phyloP scores from a whole-genome alignment of 192 early-diverging fungal genomes.

The Rhizoclosmatium globosum region DNA sequence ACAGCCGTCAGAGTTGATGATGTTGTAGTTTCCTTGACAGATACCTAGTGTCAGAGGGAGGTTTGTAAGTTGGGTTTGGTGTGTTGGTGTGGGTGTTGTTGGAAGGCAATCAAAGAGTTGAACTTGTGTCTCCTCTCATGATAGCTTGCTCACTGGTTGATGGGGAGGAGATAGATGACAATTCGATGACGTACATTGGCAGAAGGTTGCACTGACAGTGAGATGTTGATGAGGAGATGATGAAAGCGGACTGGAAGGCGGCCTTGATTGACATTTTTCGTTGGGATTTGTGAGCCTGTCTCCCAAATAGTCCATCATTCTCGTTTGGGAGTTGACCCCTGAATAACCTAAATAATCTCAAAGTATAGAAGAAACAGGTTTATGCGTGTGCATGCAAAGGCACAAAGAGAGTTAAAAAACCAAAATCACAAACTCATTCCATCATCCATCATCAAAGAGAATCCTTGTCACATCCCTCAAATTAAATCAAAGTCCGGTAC shows the following conservation, averaged over 20 bases:
- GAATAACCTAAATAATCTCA: not conserved
- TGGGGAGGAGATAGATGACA: not conserved
- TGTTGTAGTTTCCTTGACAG: not conserved
- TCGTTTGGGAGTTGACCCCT: not conserved
- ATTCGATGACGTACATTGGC: not conserved
- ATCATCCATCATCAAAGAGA: not conserved
- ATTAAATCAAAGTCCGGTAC: not conserved
- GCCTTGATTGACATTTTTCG: not conserved
- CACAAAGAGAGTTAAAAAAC: not conserved
- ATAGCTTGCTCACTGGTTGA: not conserved
- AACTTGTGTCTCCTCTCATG: not conserved
- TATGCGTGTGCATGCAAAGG: not conserved
- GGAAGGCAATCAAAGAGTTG: not conserved
- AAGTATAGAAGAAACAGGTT: not conserved
- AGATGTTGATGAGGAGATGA: not conserved
- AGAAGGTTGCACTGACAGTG: not conserved
- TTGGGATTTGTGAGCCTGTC: not conserved
- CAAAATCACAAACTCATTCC: not conserved
- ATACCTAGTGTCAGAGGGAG: not conserved
- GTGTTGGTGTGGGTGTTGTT: not conserved
- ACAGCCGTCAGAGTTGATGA: not conserved
- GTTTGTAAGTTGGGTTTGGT: not conserved
- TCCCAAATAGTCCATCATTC: not conserved
- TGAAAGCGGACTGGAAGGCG: not conserved
- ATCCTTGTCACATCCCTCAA: not conserved